Evolutionary conservation across 2,329 filamentous ascomycete genomes (phyloP).

Genomic region (Ramularia collo-cygni): DNA sequence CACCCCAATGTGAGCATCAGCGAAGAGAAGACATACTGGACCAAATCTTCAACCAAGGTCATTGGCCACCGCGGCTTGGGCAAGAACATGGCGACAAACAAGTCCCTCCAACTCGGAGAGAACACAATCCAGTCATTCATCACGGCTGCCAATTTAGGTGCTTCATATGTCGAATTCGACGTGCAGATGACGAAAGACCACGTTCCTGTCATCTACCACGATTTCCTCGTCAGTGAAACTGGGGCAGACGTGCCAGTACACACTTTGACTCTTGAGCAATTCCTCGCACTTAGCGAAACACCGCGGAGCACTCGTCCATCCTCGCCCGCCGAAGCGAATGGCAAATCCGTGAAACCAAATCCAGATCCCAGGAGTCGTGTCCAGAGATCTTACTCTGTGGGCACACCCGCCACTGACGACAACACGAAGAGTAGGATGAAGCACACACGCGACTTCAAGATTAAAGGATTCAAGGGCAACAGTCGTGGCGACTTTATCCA

Average conservation of each 20-base stretch:
- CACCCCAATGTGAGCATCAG: slow-evolving; percentile 92
- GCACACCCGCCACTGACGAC: slow-evolving; percentile 40
- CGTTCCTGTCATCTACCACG: slow-evolving; percentile 96
- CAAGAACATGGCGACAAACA: slow-evolving; percentile 77
- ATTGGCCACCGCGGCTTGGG: slow-evolving; percentile 70
- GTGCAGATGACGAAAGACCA: slow-evolving; percentile 98
- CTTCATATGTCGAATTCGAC: slow-evolving; percentile 66
- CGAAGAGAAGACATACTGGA: slow-evolving; percentile 92
- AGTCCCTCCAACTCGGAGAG: slow-evolving; percentile 87
- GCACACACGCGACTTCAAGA: slow-evolving; percentile 90
- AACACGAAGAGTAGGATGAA: slow-evolving; percentile 71
- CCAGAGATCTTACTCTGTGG: slow-evolving; percentile 54
- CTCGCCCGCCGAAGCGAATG: slow-evolving; percentile 9
- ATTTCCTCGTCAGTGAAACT: slow-evolving; percentile 95
- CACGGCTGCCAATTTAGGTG: slow-evolving; percentile 86
- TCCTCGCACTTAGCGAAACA: slow-evolving; percentile 47
- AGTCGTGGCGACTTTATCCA: slow-evolving; percentile 91
- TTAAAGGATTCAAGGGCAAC: slow-evolving; percentile 93
- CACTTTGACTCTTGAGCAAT: slow-evolving; percentile 89
- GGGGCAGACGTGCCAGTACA: slow-evolving; percentile 96
- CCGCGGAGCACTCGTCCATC: slow-evolving; percentile 15
- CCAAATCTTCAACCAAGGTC: slow-evolving; percentile 81
- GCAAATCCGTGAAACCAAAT: slow-evolving; percentile 5
- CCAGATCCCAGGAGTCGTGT: slow-evolving; percentile 20
- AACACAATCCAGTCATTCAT: slow-evolving; percentile 96